phyloP scores from a whole-genome alignment of 345 rosid species.

The Boechera divaricarpa region DNA sequence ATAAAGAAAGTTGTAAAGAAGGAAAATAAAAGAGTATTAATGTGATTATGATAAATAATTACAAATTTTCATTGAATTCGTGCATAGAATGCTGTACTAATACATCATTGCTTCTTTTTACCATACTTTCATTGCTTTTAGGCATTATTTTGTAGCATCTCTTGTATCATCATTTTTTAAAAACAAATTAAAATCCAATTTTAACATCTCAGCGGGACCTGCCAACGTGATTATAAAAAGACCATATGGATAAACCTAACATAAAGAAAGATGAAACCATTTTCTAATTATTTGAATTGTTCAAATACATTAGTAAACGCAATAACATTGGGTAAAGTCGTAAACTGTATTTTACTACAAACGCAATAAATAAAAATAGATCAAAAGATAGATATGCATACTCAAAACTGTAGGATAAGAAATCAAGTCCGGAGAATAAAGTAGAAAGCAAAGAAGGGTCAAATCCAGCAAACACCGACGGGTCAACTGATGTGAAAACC shows the following conservation, averaged over 20 bases:
- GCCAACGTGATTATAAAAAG: background rate
- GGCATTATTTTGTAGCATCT: too few relatives aligned
- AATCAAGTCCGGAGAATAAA: conserved; percentile 35
- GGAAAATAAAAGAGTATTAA: too few relatives aligned
- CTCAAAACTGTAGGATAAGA: conserved; percentile 15
- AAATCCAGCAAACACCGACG: conserved; percentile 31
- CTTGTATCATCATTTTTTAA: background rate
- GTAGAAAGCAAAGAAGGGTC: conserved; percentile 32
- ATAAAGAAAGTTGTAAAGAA: too few relatives aligned
- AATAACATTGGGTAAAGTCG: background rate
- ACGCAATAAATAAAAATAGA: background rate
- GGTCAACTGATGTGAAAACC: conserved; percentile 28
- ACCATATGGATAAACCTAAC: conserved; percentile 6
- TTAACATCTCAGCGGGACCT: too few relatives aligned
- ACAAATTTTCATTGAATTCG: too few relatives aligned
- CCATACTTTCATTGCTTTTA: background rate
- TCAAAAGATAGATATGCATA: background rate
- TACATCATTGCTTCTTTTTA: background rate
- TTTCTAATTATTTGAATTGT: too few relatives aligned
- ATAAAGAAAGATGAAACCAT: background rate
- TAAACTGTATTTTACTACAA: background rate
- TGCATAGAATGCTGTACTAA: background rate
- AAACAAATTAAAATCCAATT: too few relatives aligned
- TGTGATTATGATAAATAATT: too few relatives aligned
- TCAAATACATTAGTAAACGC: too few relatives aligned